Evolutionary conservation across 176 grass and related monocot species (phyloP).

Genomic region (Poa annua): DNA sequence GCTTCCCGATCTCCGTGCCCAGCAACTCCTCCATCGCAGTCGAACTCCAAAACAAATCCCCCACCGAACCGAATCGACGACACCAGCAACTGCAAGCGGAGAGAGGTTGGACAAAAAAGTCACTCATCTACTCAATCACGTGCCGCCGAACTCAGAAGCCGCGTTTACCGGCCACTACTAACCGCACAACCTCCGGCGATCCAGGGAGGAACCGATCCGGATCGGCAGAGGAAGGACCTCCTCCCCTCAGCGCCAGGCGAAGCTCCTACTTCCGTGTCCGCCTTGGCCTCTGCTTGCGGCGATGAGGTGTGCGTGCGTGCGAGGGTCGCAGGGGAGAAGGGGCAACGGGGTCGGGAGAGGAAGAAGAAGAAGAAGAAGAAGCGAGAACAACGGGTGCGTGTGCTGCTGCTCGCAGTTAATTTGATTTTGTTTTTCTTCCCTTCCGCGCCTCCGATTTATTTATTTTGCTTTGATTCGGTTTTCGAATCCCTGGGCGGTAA

Average conservation of each 20-base stretch:
- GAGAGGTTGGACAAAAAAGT: background rate
- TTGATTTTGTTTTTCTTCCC: background rate
- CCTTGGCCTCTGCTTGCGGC: constrained; percentile 31
- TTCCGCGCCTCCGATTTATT: background rate
- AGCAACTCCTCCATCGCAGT: constrained; percentile 79
- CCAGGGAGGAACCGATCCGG: constrained; percentile 9
- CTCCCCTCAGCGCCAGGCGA: background rate
- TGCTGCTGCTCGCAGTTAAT: constrained; percentile 33
- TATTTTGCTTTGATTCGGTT: background rate
- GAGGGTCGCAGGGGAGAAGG: background rate
- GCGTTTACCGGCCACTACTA: background rate
- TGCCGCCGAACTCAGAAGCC: background rate
- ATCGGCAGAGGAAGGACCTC: background rate
- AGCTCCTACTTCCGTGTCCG: background rate
- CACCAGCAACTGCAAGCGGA: background rate
- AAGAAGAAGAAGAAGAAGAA: background rate
- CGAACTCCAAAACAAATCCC: background rate
- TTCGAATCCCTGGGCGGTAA: constrained; percentile 47
- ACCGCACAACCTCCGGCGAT: constrained; percentile 25
- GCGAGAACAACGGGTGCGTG: constrained; percentile 21
- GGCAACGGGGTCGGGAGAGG: constrained; percentile 8
- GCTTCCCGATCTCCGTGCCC: constrained; percentile 87
- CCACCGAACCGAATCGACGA: constrained; percentile 3
- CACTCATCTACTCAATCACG: background rate
- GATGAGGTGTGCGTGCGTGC: constrained; percentile 24